Conservation (phyloP, 495 filamentous ascomycete genomes). For the Penicillium silybi region DNA sequence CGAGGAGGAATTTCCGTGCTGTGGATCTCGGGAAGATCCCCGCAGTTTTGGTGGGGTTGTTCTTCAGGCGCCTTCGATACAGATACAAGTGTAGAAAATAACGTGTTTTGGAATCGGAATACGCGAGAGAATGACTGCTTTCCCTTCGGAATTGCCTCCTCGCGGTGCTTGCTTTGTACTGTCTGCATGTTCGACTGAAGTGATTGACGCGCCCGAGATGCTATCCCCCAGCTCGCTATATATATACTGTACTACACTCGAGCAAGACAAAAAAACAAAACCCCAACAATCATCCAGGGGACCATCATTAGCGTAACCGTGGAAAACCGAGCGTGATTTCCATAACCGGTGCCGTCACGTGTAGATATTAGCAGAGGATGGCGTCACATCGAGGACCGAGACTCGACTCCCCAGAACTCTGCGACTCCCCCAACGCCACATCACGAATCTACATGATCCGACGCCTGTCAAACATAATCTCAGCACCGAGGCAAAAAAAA, state of each 20-base stretch:
- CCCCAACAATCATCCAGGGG: no score
- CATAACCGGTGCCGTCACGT: constrained; percentile 5
- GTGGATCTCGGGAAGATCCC: neutral
- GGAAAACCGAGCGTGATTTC: neutral
- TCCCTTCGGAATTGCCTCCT: no score
- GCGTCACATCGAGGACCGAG: constrained; percentile 11
- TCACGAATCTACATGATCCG: constrained; percentile 1
- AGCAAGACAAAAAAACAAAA: no score
- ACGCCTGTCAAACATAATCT: neutral
- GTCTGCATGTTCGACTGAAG: no score
- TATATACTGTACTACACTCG: no score
- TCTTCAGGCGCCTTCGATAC: neutral
- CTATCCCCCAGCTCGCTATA: no score
- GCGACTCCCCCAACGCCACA: neutral
- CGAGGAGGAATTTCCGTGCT: neutral
- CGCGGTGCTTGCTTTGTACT: no score
- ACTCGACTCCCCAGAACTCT: neutral
- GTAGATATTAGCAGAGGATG: constrained; percentile 15
- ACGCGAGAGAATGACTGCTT: no score
- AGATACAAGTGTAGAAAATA: no score
- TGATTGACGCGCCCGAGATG: no score
- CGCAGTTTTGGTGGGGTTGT: neutral
- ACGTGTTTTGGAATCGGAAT: no score
- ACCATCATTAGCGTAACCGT: no score
- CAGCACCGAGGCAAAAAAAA: constrained; percentile 13